Evolutionary conservation across 2,329 filamentous ascomycete genomes (phyloP), one percentile per base, ranked within the genome.

Genomic region (Monosporascus sp.): DNA sequence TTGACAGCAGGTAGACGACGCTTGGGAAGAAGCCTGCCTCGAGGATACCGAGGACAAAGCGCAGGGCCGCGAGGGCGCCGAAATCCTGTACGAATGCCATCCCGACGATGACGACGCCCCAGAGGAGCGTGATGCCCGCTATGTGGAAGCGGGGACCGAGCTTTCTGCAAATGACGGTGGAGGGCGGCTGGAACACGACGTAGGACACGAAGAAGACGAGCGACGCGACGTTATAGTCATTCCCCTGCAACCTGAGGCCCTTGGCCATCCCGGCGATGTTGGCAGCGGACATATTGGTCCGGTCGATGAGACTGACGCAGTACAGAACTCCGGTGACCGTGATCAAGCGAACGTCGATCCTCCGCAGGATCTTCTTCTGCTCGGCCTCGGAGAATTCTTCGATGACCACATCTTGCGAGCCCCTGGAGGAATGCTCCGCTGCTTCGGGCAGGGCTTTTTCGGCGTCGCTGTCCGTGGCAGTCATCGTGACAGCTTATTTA

Each of bases 161-260:
- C 62, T 82, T 83, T 37, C 87, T 84, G 49, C 87, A 78, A 37
- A 89, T 68, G 43, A 90, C 72, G 0, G 87, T 90, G 2, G 86
- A 86, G 0, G 86, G 86, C 0, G 86, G 83, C 64, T 91, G 87
- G 57, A 89, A 86, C 49, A 88, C 50, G 56, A 87, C 79, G 67
- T 91, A 91, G 1, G 86, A 80, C 59, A 88, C 77, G 74, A 90
- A 91, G 74, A 91, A 91, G 63, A 89, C 76, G 37, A 90, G 74
- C 3, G 86, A 86, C 53, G 87, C 78, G 62, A 90, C 79, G 24
- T 11, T 31, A 20, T 45, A 45, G 24, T 31, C 8, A 46, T 74
- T 72, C 6, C 72, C 74, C 1, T 72, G 45, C 2, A 84, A 67
- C 3, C 63, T 47, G 26, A 84, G 68, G 48, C 83, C 80, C 1